Percentiles rank a stretch among this genome's conserved stretches.
phyloP scores from a whole-genome alignment of 768 basidiomycete species.

The Coprinopsis sp. region DNA sequence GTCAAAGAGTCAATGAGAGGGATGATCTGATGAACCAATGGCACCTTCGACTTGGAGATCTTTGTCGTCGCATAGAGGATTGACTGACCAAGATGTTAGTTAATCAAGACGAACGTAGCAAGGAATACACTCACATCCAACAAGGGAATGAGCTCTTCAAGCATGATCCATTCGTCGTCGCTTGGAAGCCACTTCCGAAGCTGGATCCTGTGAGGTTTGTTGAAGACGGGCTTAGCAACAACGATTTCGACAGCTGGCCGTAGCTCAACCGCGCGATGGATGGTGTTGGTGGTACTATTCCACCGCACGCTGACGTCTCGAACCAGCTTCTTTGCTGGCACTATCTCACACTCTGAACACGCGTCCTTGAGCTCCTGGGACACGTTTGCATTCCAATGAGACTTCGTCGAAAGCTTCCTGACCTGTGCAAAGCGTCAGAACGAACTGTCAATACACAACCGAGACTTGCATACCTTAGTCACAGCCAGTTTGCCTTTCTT shows the following conservation, averaged over 20 bases:
- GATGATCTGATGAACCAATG: slow-evolving; percentile 1
- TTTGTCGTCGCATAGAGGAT: slow-evolving; percentile 28
- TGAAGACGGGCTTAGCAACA: slow-evolving; percentile 13
- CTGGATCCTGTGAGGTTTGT: slow-evolving; percentile 8
- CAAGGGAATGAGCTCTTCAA: slow-evolving; percentile 23
- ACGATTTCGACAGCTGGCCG: slow-evolving; percentile 21
- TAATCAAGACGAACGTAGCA: neutral
- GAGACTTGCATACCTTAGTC: neutral
- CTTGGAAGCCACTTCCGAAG: slow-evolving; percentile 23
- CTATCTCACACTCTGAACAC: neutral
- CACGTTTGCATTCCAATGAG: neutral
- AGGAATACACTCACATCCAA: slow-evolving; percentile 26
- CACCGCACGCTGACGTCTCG: slow-evolving; percentile 10
- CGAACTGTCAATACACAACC: neutral
- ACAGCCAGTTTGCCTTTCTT: neutral
- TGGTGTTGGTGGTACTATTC: too few species aligned
- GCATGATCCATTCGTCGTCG: slow-evolving; percentile 28
- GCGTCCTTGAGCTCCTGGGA: neutral
- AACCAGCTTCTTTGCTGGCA: neutral
- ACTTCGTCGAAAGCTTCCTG: neutral
- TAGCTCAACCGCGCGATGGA: slow-evolving; percentile 26
- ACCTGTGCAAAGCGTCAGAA: neutral
- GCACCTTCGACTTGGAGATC: neutral
- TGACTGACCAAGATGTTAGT: slow-evolving; percentile 18
- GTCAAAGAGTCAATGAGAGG: slow-evolving; percentile 25